Conservation (phyloP, 805 yeast genomes). For the Tetrapisispora arboricola region DNA sequence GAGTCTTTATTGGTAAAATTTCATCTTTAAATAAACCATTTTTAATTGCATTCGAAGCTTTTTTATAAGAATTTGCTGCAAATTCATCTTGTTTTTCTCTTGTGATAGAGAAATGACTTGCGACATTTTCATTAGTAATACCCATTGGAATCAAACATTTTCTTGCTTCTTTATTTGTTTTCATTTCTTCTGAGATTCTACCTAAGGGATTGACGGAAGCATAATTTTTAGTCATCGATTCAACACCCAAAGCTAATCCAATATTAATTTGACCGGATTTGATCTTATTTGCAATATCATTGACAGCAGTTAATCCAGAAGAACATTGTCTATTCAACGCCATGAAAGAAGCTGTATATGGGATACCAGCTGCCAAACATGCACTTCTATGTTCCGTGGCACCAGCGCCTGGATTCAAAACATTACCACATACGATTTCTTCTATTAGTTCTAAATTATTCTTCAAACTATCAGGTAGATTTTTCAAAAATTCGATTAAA, state of each 20-base stretch:
- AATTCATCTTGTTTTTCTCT: constrained; percentile 76
- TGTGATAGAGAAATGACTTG: constrained; percentile 49
- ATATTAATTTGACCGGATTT: constrained; percentile 78
- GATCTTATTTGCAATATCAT: constrained; percentile 84
- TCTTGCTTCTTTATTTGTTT: constrained; percentile 38
- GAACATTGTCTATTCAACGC: constrained; percentile 93
- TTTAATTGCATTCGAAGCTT: constrained; percentile 68
- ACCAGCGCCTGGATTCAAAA: constrained; percentile 86
- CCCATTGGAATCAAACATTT: constrained; percentile 95
- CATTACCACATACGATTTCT: constrained; percentile 87
- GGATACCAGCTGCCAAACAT: constrained; percentile 81
- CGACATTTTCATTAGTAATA: constrained; percentile 86
- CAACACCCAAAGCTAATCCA: constrained; percentile 90
- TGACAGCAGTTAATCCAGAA: constrained; percentile 83
- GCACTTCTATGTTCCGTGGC: constrained; percentile 94
- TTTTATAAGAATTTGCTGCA: constrained; percentile 77
- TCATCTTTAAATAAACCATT: constrained; percentile 77
- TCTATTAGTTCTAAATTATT: constrained; percentile 53
- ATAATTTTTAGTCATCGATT: constrained; percentile 84
- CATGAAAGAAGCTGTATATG: constrained; percentile 64
- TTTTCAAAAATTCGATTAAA: constrained; percentile 49
- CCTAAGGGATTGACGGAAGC: constrained; percentile 66
- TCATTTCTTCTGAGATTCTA: constrained; percentile 41
- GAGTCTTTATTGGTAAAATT: constrained; percentile 69
- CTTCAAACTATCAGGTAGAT: constrained; percentile 32